These are phyloP conservation scores for Erigeron philadelphicus DNA, from an alignment of 140 eudicot species.

Conservation along the genomic window DNA sequence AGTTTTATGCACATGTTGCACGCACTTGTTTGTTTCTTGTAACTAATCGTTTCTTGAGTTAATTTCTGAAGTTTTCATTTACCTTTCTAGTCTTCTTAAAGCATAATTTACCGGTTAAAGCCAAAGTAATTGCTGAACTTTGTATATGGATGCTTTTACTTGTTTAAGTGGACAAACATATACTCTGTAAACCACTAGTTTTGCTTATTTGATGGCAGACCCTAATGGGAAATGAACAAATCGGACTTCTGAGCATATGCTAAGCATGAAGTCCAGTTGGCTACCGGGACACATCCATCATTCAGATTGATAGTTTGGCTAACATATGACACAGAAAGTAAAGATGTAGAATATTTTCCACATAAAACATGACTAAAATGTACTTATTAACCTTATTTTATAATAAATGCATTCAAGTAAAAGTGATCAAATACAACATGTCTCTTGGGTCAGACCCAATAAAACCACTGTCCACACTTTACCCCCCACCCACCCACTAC, in stretches of 20 bases:
- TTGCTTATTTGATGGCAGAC: not conserved
- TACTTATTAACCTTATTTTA: slow-evolving; percentile 8
- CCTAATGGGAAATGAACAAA: slow-evolving; percentile 5
- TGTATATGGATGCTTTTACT: slow-evolving; percentile 19
- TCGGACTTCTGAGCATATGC: slow-evolving; percentile 5
- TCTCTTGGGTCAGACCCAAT: slow-evolving; percentile 30
- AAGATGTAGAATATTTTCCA: slow-evolving; percentile 8
- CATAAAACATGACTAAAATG: not conserved
- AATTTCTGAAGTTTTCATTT: too few relatives aligned
- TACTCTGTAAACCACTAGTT: not conserved
- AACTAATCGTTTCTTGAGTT: too few relatives aligned
- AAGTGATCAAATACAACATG: slow-evolving; percentile 27
- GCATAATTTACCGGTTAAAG: too few relatives aligned
- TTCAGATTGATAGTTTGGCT: slow-evolving; percentile 15
- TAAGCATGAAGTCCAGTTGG: slow-evolving; percentile 7
- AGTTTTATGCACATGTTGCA: not conserved
- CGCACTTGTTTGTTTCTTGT: too few relatives aligned
- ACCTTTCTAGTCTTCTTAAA: too few relatives aligned
- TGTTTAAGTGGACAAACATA: not conserved
- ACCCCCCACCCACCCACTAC: slow-evolving; percentile 27
- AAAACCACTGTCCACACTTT: slow-evolving; percentile 28
- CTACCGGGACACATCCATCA: not conserved
- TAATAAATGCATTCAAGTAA: slow-evolving; percentile 12
- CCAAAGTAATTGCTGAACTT: not conserved
- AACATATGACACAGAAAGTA: slow-evolving; percentile 8